Conservation (phyloP, 768 basidiomycete species). For the Pholiota conissans region DNA sequence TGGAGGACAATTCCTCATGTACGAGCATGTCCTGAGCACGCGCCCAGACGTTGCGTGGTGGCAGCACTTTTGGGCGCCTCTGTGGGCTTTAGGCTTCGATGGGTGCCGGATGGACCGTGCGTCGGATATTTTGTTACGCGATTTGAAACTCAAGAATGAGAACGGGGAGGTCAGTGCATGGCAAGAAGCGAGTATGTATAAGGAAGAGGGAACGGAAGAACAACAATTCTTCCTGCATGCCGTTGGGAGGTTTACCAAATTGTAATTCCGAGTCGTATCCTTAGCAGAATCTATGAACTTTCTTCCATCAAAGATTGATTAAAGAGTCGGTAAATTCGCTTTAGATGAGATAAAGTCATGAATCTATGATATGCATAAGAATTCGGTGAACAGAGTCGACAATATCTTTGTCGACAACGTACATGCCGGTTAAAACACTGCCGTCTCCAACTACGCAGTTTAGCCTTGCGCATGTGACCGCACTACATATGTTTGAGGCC, state of each 20-base stretch:
- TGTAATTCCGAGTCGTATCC: no score
- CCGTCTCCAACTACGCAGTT: no score
- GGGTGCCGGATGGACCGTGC: conserved; percentile 65
- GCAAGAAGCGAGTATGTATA: conserved; percentile 18
- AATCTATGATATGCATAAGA: no score
- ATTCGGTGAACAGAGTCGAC: no score
- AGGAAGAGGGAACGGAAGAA: conserved; percentile 43
- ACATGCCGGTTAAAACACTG: no score
- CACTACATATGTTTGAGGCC: not conserved
- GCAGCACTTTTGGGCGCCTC: conserved; percentile 70
- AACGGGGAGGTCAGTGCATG: conserved; percentile 35
- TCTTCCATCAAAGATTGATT: no score
- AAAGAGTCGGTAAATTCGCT: no score
- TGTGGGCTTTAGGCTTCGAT: conserved; percentile 60
- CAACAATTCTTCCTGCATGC: conserved; percentile 65
- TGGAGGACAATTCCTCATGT: conserved; percentile 64
- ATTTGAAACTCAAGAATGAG: conserved; percentile 28
- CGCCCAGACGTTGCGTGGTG: conserved; percentile 60
- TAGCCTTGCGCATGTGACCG: not conserved
- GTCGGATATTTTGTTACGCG: conserved; percentile 47
- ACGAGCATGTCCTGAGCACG: conserved; percentile 67
- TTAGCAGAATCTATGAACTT: no score
- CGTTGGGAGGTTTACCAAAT: conserved; percentile 53
- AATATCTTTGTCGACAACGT: no score
- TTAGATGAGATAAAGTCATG: no score